Percentiles rank a stretch among this genome's conserved stretches.
These are phyloP conservation scores for Vachellia collinsii DNA, from an alignment of 306 rosid species.

Conservation along the genomic window DNA sequence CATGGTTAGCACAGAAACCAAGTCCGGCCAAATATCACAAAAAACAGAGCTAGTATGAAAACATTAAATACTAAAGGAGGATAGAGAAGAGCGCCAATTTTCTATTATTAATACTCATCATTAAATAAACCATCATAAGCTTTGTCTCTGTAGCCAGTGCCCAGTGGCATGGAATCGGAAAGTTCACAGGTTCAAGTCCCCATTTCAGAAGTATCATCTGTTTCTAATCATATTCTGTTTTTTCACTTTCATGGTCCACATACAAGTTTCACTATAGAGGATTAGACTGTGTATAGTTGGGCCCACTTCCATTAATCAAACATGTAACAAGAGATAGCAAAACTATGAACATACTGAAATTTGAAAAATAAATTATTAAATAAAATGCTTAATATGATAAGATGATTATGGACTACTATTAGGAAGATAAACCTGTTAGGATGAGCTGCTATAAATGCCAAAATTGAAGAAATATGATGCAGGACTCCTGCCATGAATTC, in stretches of 20 bases:
- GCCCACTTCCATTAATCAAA: no score
- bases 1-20: no score
- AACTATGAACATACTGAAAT: background rate
- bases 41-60: background rate
- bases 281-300: background rate
- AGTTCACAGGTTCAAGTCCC: background rate
- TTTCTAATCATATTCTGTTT: background rate
- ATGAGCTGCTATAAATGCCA: slow-evolving; percentile 81
- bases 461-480: slow-evolving; percentile 70
- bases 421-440: slow-evolving; percentile 78
- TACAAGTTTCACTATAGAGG: background rate
- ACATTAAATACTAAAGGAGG: background rate
- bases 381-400: background rate
- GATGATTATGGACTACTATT: background rate
- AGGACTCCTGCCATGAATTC: slow-evolving; percentile 95
- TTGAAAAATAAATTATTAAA: background rate
- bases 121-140: background rate
- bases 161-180: background rate
- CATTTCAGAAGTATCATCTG: background rate
- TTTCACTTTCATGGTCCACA: background rate
- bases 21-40: background rate
- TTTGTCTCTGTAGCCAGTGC: background rate
- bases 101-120: background rate
- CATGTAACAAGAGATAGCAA: background rate
- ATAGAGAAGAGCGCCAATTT: background rate